Conservation (phyloP, 2,329 filamentous ascomycete species). For the Cylindrodendrum hubeiense region DNA sequence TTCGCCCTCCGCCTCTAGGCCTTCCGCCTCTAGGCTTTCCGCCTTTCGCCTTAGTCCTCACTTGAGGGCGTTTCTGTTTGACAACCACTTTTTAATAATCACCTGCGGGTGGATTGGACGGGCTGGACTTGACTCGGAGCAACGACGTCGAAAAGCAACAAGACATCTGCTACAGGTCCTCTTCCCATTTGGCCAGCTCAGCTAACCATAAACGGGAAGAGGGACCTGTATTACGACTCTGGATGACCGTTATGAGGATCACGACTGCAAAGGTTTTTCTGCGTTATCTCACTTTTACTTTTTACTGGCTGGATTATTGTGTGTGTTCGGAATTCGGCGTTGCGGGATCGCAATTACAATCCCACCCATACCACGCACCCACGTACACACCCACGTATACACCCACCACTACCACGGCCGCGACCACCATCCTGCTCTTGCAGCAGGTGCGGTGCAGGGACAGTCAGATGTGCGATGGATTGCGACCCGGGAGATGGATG, state of each 20-base stretch:
- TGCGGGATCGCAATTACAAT: conserved; percentile 29
- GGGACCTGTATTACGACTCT: conserved; percentile 44
- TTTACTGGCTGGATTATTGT: conserved; percentile 39
- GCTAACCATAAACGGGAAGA: background rate
- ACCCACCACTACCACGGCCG: background rate
- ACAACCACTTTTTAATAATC: conserved; percentile 37
- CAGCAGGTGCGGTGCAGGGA: conserved; percentile 16
- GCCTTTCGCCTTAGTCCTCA: conserved; percentile 14
- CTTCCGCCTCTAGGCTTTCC: conserved; percentile 20
- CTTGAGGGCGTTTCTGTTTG: conserved; percentile 29
- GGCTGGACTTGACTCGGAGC: conserved; percentile 22
- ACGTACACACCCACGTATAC: background rate
- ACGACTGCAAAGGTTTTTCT: conserved; percentile 37
- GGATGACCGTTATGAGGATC: conserved; percentile 46
- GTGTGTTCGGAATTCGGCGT: conserved; percentile 44
- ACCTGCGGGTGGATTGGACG: conserved; percentile 23
- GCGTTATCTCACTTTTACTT: conserved; percentile 32
- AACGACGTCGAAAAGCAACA: conserved; percentile 19
- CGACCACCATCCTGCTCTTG: conserved; percentile 11
- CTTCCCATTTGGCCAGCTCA: background rate
- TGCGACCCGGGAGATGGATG: conserved; percentile 35
- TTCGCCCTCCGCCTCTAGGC: conserved; percentile 14
- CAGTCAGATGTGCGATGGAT: conserved; percentile 30
- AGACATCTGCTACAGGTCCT: conserved; percentile 3
- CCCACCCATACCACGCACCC: conserved; percentile 10